A percentile compares a stretch with the other conserved stretches of the same genome.
Conservation (phyloP, 2,329 filamentous ascomycete species). For the Nothophoma quercina region DNA sequence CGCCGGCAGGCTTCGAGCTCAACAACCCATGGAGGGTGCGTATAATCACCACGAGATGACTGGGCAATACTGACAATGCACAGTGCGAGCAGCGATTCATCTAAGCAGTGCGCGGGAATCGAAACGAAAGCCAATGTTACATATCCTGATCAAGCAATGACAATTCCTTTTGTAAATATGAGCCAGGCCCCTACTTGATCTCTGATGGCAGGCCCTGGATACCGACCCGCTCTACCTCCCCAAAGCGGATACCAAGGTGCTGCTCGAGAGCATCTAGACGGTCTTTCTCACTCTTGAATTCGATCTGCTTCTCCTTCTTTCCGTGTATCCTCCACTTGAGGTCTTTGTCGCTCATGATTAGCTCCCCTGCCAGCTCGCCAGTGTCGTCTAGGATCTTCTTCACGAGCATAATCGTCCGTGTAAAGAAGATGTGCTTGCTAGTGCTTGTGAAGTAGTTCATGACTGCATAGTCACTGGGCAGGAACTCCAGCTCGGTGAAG, state of each 20-base stretch:
- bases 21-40: slow-evolving; percentile 73
- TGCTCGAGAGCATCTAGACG: slow-evolving; percentile 54
- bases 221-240: slow-evolving; percentile 46
- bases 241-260: slow-evolving; percentile 54
- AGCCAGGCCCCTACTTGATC: slow-evolving; percentile 32
- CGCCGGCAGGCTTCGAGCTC: slow-evolving; percentile 69
- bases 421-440: slow-evolving; percentile 43
- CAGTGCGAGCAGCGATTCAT: slow-evolving; percentile 51
- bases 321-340: slow-evolving; percentile 57
- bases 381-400: slow-evolving; percentile 57
- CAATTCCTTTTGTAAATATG: slow-evolving; percentile 13
- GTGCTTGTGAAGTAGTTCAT: slow-evolving; percentile 49
- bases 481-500: slow-evolving; percentile 61
- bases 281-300: slow-evolving; percentile 54
- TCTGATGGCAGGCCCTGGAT: slow-evolving; percentile 48
- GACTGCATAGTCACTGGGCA: slow-evolving; percentile 40
- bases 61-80: slow-evolving; percentile 32
- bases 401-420: slow-evolving; percentile 51
- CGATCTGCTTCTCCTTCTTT: slow-evolving; percentile 50
- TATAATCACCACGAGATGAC: slow-evolving; percentile 5
- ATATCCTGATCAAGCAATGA: slow-evolving; percentile 25
- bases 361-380: slow-evolving; percentile 48
- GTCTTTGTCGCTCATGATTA: slow-evolving; percentile 53
- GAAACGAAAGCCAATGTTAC: slow-evolving; percentile 20
- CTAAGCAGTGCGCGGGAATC: slow-evolving; percentile 28